These are phyloP conservation scores for Emericellopsis atlantica DNA, from an alignment of 2,329 filamentous ascomycete species.

Conservation along the genomic window DNA sequence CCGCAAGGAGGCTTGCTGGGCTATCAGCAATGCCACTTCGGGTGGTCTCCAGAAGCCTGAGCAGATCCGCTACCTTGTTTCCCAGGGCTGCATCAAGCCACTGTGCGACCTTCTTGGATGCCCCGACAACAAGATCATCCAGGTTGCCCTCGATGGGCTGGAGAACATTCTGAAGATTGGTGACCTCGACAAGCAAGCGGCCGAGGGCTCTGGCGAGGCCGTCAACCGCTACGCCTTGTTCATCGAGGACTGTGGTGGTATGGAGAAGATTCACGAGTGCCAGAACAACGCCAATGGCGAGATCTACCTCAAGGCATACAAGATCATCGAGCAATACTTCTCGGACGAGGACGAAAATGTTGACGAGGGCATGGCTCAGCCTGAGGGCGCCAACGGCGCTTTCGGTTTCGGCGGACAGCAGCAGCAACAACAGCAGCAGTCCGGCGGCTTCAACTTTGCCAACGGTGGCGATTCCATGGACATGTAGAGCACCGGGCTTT, in stretches of 20 bases:
- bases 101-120: conserved; percentile 89
- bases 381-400: conserved; percentile 54
- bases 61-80: conserved; percentile 90
- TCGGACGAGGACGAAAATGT: conserved; percentile 95
- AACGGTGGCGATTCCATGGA: conserved; percentile 55
- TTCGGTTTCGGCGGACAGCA: conserved; percentile 67
- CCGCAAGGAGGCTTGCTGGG: conserved; percentile 98
- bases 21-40: conserved; percentile 95
- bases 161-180: conserved; percentile 99
- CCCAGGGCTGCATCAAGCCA: conserved; percentile 92
- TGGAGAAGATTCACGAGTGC: conserved; percentile 99
- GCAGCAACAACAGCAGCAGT: conserved; percentile 31
- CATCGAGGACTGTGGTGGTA: conserved; percentile 96
- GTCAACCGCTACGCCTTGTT: conserved; percentile 97
- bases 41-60: conserved; percentile 97
- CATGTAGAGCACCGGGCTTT: conserved; percentile 31
- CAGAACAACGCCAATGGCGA: conserved; percentile 99
- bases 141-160: conserved; percentile 91
- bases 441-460: conserved; percentile 89
- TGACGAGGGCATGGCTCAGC: conserved; percentile 64
- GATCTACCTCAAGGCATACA: conserved; percentile 99
- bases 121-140: conserved; percentile 99
- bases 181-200: conserved; percentile 92
- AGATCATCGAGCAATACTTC: conserved; percentile 99
- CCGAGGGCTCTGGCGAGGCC: conserved; percentile 58